phyloP scores from a whole-genome alignment of 495 filamentous ascomycete genomes.

The Trichocladium uniseriatum region DNA sequence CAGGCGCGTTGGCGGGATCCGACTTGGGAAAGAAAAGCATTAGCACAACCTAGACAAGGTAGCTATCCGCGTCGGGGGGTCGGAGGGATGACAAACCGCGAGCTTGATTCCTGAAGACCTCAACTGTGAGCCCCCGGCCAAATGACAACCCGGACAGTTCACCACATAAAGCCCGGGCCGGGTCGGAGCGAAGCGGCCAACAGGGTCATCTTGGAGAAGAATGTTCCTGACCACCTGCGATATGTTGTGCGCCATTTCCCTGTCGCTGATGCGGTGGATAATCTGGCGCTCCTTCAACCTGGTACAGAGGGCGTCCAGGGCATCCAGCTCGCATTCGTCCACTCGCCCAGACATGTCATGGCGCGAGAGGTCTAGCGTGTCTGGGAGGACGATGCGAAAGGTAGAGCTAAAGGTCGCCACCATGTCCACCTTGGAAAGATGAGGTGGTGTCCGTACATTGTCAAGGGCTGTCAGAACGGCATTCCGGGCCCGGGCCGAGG shows the following conservation, averaged over 20 bases:
- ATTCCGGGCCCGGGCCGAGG: slow-evolving; percentile 27
- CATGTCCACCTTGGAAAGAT: slow-evolving; percentile 22
- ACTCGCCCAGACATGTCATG: slow-evolving; percentile 7
- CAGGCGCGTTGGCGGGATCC: slow-evolving; percentile 4
- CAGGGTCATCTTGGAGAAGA: slow-evolving; percentile 25
- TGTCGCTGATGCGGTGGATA: slow-evolving; percentile 27
- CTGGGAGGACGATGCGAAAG: slow-evolving; percentile 28
- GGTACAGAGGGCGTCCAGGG: slow-evolving; percentile 23
- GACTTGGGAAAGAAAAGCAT: slow-evolving; percentile 6
- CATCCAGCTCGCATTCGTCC: slow-evolving; percentile 30
- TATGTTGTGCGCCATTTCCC: slow-evolving; percentile 24
- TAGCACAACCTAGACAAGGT: neutral
- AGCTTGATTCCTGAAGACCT: slow-evolving; percentile 15
- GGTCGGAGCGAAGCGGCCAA: slow-evolving; percentile 12
- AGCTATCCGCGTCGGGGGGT: too few relatives aligned
- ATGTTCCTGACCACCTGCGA: slow-evolving; percentile 25
- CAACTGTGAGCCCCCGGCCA: slow-evolving; percentile 28
- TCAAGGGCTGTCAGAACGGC: slow-evolving; percentile 27
- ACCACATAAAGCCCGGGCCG: slow-evolving; percentile 26
- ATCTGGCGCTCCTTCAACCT: slow-evolving; percentile 24
- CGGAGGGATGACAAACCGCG: slow-evolving; percentile 14
- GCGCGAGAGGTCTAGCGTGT: slow-evolving; percentile 19
- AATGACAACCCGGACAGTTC: slow-evolving; percentile 25
- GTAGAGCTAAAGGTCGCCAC: slow-evolving; percentile 21
- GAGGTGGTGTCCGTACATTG: slow-evolving; percentile 20